A percentile compares a stretch with the other conserved stretches of the same genome.
Conservation (phyloP, 2,329 filamentous ascomycete genomes). For the Cladosporium sp. region DNA sequence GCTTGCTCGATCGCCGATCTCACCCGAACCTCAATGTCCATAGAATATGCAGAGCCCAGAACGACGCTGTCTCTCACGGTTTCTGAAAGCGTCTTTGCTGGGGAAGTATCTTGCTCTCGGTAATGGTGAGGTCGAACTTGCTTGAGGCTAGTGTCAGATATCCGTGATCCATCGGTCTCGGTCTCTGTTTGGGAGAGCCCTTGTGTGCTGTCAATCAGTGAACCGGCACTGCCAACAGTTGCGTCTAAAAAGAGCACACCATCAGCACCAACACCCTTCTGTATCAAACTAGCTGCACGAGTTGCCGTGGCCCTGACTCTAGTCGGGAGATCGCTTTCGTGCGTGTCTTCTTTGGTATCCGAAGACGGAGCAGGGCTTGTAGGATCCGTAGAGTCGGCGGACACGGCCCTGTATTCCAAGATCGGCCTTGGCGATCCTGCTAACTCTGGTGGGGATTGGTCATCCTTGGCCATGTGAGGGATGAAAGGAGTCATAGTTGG, state of each 20-base stretch:
- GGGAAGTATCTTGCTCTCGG: background rate
- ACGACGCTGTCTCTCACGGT: background rate
- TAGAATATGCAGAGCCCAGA: slow-evolving; percentile 2
- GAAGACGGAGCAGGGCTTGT: slow-evolving; percentile 22
- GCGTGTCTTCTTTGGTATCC: background rate
- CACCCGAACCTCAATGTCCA: background rate
- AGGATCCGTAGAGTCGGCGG: background rate
- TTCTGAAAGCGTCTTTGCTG: background rate
- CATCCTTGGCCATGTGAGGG: no score
- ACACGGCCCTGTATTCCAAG: background rate
- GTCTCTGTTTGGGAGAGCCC: background rate
- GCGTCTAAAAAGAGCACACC: slow-evolving; percentile 49
- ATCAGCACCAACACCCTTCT: slow-evolving; percentile 50
- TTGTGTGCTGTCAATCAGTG: slow-evolving; percentile 15
- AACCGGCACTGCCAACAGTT: slow-evolving; percentile 31
- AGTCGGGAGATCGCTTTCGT: background rate
- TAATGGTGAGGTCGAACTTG: no score
- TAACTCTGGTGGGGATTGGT: background rate
- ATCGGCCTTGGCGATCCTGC: background rate
- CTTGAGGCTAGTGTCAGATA: background rate
- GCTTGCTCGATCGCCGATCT: slow-evolving; percentile 3
- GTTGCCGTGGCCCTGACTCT: slow-evolving; percentile 40
- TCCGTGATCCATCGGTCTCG: background rate
- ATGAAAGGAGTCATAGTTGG: background rate
- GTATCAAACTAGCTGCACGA: slow-evolving; percentile 50